Evolutionary conservation across 805 yeast genomes (phyloP).

Genomic region (Candida silvicultrix): DNA sequence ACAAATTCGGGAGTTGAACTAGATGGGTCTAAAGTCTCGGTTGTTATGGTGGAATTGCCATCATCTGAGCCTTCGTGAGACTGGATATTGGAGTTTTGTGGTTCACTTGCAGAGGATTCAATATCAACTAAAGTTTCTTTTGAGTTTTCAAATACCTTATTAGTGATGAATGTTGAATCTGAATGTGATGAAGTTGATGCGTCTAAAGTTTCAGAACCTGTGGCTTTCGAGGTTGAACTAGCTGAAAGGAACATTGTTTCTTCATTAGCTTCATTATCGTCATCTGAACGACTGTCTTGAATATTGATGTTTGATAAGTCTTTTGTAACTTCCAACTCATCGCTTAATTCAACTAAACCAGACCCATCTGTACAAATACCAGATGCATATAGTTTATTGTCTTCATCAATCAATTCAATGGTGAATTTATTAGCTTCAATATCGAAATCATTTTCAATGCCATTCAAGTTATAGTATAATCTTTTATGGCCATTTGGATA

Average conservation of each 20-base stretch:
- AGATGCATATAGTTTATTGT: neutral
- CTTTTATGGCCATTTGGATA: slow-evolving; percentile 1
- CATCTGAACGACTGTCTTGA: neutral
- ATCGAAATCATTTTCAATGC: neutral
- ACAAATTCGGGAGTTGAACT: neutral
- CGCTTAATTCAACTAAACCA: neutral
- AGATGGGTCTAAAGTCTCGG: neutral
- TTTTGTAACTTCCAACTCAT: neutral
- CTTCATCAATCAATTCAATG: slow-evolving; percentile 1
- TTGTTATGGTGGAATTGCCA: too few species aligned
- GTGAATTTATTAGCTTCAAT: neutral
- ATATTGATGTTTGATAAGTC: neutral
- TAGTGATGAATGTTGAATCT: neutral
- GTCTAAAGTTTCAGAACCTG: too few species aligned
- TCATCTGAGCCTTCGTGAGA: too few species aligned
- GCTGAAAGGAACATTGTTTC: neutral
- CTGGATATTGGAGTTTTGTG: too few species aligned
- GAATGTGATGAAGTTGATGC: neutral
- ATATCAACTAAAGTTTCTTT: neutral
- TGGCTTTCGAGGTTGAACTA: too few species aligned
- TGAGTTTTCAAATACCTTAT: neutral
- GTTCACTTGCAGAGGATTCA: neutral
- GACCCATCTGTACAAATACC: neutral
- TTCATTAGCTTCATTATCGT: neutral
- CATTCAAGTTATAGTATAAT: slow-evolving; percentile 1